Base-by-base conservation (phyloP, 2,329 filamentous ascomycete genomes). In the Talaromyces sp. region DNA sequence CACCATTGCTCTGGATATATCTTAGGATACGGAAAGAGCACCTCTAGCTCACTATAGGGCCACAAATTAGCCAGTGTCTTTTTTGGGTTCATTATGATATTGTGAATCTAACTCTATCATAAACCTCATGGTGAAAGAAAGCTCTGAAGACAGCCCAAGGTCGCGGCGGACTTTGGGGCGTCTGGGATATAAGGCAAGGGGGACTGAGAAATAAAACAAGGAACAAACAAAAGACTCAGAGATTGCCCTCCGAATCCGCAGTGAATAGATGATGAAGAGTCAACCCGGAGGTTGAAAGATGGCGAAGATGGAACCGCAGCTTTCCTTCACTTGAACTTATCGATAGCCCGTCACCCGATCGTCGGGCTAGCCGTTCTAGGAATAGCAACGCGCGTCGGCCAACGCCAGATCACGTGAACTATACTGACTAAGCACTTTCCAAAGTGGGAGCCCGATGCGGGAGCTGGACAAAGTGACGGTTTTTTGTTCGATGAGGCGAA, bases 1-100 rank as follows among this genome's bases (percentile, higher is more conserved):
- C 54, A 61, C 59, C 59, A 61, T 80, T 89, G 86, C 74, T 89
- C 86, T 64, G 89, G 86, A 73, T 90, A 90, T 69, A 90, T 88
- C 68, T 87, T 81, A 63, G 87, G 87, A 73, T 90, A 90, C n/a
- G 87, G 87, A 72, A 89, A 90, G 60, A 90, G 83, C 64, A 90
- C 82, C 41, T 86, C 86, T 50, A 90, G 81, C 70, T 88, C 86
- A 75, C 84, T 87, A 67, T 27, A 31, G 24, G 9, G 29, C 14
- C n/a, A 19, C 27, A 55, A 26, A 55, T 53, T 58, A 52, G 56
- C n/a, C 19, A 52, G 32, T 29, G 17, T 2, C n/a, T 24, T 38
- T 6, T 35, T 13, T 27, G 3, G 24, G 24, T 27, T 14, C 29
- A 57, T 24, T 35, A 31, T 53, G 29, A 60, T 41, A 27, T 31